Conservation (phyloP, 805 yeast genomes). For the Wickerhamomyces chaumierensis region DNA sequence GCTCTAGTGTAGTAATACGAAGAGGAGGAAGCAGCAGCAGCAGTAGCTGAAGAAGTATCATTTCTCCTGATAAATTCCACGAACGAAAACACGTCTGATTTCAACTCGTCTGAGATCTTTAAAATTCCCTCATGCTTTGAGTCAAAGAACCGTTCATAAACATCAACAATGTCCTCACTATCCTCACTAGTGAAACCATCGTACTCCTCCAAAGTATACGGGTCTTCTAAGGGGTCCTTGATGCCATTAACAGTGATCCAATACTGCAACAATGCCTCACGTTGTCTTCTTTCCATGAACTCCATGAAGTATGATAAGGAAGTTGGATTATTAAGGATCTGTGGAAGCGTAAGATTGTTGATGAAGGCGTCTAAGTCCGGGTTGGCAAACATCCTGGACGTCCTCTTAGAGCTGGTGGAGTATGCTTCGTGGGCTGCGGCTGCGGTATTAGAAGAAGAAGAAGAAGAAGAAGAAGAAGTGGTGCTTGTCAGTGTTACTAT, state of each 20-base stretch:
- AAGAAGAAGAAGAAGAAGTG: background rate
- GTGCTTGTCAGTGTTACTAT: conserved; percentile 15
- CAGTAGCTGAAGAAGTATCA: too few species aligned
- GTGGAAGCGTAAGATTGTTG: conserved; percentile 23
- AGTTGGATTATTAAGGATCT: conserved; percentile 36
- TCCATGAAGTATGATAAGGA: conserved; percentile 39
- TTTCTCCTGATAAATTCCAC: conserved; percentile 14
- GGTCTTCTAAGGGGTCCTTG: conserved; percentile 56
- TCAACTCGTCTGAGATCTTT: conserved; percentile 18
- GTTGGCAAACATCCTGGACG: conserved; percentile 4
- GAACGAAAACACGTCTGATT: conserved; percentile 27
- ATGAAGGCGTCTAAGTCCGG: conserved; percentile 16
- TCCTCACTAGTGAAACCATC: conserved; percentile 19
- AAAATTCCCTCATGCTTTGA: conserved; percentile 14
- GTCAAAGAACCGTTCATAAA: conserved; percentile 36
- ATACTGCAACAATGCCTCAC: conserved; percentile 40
- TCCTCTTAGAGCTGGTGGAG: conserved; percentile 2
- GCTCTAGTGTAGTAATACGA: conserved; percentile 34
- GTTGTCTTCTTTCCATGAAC: conserved; percentile 40
- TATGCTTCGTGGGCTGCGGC: too few species aligned
- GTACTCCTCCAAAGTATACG: conserved; percentile 21
- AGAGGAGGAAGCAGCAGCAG: too few species aligned
- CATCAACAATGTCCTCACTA: conserved; percentile 39
- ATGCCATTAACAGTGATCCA: conserved; percentile 61
- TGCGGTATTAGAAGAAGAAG: too few species aligned